Percentiles rank a stretch among this genome's conserved stretches.
These are phyloP conservation scores for Chaetomium cochliodes DNA, from an alignment of 495 filamentous ascomycete genomes.

Conservation along the genomic window DNA sequence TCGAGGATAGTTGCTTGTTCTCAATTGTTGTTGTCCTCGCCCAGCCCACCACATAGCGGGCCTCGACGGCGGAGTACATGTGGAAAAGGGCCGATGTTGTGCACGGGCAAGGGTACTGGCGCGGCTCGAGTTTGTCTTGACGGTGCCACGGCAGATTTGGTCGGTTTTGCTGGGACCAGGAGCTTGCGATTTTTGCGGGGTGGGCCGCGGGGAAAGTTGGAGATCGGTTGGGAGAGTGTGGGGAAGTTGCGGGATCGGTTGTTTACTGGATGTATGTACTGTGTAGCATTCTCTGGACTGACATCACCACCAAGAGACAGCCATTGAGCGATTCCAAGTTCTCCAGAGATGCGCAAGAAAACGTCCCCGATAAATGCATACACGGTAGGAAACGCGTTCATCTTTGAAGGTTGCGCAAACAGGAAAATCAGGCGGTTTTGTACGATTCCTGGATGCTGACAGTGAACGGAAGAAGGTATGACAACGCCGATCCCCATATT, in stretches of 20 bases:
- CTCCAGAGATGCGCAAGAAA: too few relatives aligned
- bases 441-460: background rate
- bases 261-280: too few relatives aligned
- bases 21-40: background rate
- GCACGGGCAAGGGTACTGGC: background rate
- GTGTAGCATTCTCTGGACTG: background rate
- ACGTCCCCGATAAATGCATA: too few relatives aligned
- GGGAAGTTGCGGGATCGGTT: background rate
- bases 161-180: background rate
- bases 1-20: background rate
- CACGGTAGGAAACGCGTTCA: too few relatives aligned
- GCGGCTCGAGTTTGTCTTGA: conserved; percentile 2
- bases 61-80: background rate
- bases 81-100: conserved; percentile 16
- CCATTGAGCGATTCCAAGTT: too few relatives aligned
- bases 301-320: background rate
- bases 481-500: conserved; percentile 9
- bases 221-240: background rate
- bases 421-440: background rate
- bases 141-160: background rate
- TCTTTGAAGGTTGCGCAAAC: background rate
- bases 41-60: background rate
- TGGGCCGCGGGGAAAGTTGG: conserved; percentile 3
- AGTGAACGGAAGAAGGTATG: background rate
- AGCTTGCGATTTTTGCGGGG: conserved; percentile 3